phyloP scores from a whole-genome alignment of 257 asterid species.

The Plantago ovata region DNA sequence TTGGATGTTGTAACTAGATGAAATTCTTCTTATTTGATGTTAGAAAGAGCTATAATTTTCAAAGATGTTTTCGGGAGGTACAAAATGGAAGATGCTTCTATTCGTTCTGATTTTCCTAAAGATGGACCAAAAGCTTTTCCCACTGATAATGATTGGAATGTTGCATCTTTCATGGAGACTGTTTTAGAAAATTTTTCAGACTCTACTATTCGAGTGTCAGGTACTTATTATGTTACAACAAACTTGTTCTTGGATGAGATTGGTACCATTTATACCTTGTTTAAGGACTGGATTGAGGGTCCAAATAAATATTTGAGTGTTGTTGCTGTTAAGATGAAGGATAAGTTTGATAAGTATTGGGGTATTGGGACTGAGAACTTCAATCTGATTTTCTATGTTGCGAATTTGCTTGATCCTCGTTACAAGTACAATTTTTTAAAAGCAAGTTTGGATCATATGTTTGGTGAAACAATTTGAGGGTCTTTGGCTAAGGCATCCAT shows the following conservation, averaged over 20 bases:
- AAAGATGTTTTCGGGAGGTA: background rate
- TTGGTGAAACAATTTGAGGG: background rate
- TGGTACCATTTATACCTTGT: too few species aligned
- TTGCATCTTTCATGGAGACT: background rate
- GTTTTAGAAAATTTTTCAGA: background rate
- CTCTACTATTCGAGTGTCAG: background rate
- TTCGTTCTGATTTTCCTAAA: background rate
- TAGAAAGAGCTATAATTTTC: background rate
- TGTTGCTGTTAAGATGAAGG: background rate
- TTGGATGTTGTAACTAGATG: conserved; percentile 4
- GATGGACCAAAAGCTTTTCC: too few species aligned
- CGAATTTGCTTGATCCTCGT: background rate
- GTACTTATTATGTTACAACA: background rate
- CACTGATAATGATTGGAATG: conserved; percentile 1
- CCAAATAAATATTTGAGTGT: background rate
- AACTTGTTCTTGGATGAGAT: too few species aligned
- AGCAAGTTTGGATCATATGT: background rate
- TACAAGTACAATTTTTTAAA: background rate
- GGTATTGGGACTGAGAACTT: too few species aligned
- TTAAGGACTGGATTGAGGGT: background rate
- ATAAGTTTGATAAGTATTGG: too few species aligned
- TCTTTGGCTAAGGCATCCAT: background rate
- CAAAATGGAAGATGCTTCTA: background rate
- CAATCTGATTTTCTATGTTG: background rate
- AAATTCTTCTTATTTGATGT: background rate